Conservation (phyloP, 495 filamentous ascomycete species). For the Penicillium canariense region DNA sequence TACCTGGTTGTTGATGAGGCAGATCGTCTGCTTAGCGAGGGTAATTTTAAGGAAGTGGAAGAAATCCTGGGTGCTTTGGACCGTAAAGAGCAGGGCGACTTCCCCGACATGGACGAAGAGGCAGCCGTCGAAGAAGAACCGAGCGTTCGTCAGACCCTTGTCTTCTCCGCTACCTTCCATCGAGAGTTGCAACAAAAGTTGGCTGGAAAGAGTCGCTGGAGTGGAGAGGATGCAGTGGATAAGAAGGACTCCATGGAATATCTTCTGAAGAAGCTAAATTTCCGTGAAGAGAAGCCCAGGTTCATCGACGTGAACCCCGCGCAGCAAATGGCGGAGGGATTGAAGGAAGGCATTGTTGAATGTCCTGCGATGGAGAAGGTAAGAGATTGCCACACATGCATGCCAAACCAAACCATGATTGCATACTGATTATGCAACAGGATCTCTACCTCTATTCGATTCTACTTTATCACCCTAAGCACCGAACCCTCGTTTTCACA, state of each 20-base stretch:
- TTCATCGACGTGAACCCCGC: conserved; percentile 89
- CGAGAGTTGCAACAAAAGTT: conserved; percentile 86
- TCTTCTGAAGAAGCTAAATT: conserved; percentile 84
- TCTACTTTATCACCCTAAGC: conserved; percentile 75
- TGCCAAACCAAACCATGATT: not conserved
- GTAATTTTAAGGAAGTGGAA: conserved; percentile 90
- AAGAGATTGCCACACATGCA: not conserved
- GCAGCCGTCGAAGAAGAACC: conserved; percentile 23
- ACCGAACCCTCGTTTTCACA: conserved; percentile 81
- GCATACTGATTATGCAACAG: conserved; percentile 29
- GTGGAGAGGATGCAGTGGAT: conserved; percentile 57
- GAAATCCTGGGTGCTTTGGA: conserved; percentile 80
- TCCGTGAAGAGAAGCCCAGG: conserved; percentile 75
- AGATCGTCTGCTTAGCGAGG: conserved; percentile 86
- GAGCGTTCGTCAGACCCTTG: conserved; percentile 65
- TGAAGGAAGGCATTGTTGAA: conserved; percentile 89
- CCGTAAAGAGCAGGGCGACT: conserved; percentile 41
- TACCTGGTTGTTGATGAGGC: conserved; percentile 95
- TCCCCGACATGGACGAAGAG: conserved; percentile 39
- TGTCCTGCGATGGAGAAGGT: conserved; percentile 92
- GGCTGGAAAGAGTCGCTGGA: conserved; percentile 63
- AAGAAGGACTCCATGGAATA: conserved; percentile 87
- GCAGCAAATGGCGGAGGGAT: conserved; percentile 77
- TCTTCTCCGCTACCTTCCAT: conserved; percentile 97
- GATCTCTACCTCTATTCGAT: conserved; percentile 92